Base-by-base conservation (phyloP, 257 asterid species). In the Jaltomata sinuosa region DNA sequence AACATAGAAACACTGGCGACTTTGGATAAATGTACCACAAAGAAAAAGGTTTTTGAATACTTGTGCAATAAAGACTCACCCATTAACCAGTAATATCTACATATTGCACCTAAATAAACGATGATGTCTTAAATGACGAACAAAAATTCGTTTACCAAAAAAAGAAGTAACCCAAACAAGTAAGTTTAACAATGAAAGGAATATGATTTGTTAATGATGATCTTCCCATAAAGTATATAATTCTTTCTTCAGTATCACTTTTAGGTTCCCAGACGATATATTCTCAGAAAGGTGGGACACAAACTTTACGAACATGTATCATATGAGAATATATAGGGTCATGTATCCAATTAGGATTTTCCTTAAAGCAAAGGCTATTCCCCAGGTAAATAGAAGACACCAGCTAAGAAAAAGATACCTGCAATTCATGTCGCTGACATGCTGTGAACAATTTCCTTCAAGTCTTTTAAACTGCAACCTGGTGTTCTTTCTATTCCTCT, bases 401-500 rank as follows among this genome's bases (percentile, higher is more conserved):
- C 15, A 72, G 22, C 38, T 45, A 74, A 74, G 38, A 25, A 45
- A 45, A 74, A 72, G 57, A 74, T 74, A 74, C 80, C 80, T 25
- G 59, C 14, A 74, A 12, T 45, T 45, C 22, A 74, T 74, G 59
- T 74, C 47, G 65, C 69, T 67, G 67, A 29, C 83, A 59, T 74
- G 83, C 84, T 59, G 84, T 87, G 88, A 67, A 93, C 93, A 74
- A 92, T 88, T 59, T 90, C 93, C 42, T 81, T 89, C 92, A 93
- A 84, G 86, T 92, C 96, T 84, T 89, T 86, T 59, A 94, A 94
- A 85, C 86, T 84, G 87, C 91, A 91, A 36, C 88, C 85, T 74
- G 95, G 89, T 50, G 71, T 49, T 86, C 85, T 89, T 64, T 31
- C 84, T 4, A 90, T 89, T 47, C 98, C 95, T 72, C 71, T 91